Percentiles rank a stretch among this genome's conserved stretches.
phyloP scores from a whole-genome alignment of 1,284 basidiomycete species.

The Ustilago cynodontis region DNA sequence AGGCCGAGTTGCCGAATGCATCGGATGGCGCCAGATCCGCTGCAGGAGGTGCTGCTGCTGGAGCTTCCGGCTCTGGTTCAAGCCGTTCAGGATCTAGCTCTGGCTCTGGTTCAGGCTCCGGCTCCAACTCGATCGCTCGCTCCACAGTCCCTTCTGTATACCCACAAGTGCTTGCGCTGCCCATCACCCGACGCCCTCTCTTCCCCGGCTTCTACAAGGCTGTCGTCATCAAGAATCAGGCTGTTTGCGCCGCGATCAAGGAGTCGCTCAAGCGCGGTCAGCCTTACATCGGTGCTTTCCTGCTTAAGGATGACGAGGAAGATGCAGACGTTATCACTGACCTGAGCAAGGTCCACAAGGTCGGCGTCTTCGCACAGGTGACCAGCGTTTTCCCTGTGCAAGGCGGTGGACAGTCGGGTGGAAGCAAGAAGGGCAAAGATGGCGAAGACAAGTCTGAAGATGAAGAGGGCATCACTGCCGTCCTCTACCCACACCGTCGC shows the following conservation, averaged over 20 bases:
- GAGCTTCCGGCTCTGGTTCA: constrained; percentile 19
- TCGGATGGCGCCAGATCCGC: constrained; percentile 26
- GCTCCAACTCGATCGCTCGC: constrained; percentile 54
- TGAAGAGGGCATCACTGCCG: constrained; percentile 86
- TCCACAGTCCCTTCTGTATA: constrained; percentile 74
- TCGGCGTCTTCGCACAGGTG: constrained; percentile 97
- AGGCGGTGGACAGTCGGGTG: constrained; percentile 46
- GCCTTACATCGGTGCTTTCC: constrained; percentile 96
- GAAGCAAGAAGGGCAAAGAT: constrained; percentile 70
- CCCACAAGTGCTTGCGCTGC: constrained; percentile 93
- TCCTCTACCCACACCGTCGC: constrained; percentile 92
- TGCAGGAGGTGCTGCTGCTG: constrained; percentile 22
- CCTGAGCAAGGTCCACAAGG: constrained; percentile 86
- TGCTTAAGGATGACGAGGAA: constrained; percentile 92
- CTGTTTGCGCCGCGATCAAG: constrained; percentile 93
- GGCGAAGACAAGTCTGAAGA: constrained; percentile 83
- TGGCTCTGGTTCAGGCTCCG: constrained; percentile 37
- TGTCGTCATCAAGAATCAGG: constrained; percentile 73
- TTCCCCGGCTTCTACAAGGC: constrained; percentile 92
- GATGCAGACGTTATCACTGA: constrained; percentile 94
- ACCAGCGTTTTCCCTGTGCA: constrained; percentile 83
- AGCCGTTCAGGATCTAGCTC: constrained; percentile 25
- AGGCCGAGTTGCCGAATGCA: constrained; percentile 33
- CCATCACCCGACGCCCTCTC: constrained; percentile 93
- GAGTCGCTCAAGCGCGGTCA: constrained; percentile 97